Base-by-base conservation (phyloP, 495 filamentous ascomycete species). In the Penicillium steckii region DNA sequence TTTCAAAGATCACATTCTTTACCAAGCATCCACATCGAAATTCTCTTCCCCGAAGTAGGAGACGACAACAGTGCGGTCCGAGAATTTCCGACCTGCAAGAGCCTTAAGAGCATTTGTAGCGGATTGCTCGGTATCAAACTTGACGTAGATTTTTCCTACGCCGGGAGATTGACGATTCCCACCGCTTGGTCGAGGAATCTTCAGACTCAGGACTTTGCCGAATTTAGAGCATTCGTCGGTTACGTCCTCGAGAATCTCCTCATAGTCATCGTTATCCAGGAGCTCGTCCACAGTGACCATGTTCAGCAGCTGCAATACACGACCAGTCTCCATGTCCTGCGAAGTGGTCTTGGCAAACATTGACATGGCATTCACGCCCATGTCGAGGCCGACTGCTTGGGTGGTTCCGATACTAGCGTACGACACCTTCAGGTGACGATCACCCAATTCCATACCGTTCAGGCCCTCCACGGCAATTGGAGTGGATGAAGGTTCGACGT, bases 271-370 rank as follows among this genome's bases (percentile, higher is more conserved):
- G 48, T 82, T 83, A 64, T 97, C 90, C 73, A 97, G 86, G 15
- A 99, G 78, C 71, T 99, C 94, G 50, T 97, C 95, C 0, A 90
- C 78, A 0, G 94, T 99, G 21, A 97, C 92, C 94, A 97, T 97
- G 72, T 99, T 99, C 59, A 97, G 75, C 38, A 99, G 73, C 70
- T 95, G 90, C 52, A 99, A 62, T 12, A 99, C 92, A 38, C 91
- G 82, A 49, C 85, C 83, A 38, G 82, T 82, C 52, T 92, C 89
- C 30, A 87, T 66, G 52, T 91, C 86, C 37, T 79, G 78, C 26
- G 87, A 88, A 7, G 89, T 93, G 29, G 93, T 96, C 38, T 92
- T 91, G 26, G 94, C 94, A 63, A 99, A 91, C 89, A 97, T 92
- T 24, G 91, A 94, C 90, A 99, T 97, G 55, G 93, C 95, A 56